These are phyloP conservation scores for Nosema muscidifuracis DNA, from an alignment of 371 early-diverging fungal genomes.

Conservation along the genomic window DNA sequence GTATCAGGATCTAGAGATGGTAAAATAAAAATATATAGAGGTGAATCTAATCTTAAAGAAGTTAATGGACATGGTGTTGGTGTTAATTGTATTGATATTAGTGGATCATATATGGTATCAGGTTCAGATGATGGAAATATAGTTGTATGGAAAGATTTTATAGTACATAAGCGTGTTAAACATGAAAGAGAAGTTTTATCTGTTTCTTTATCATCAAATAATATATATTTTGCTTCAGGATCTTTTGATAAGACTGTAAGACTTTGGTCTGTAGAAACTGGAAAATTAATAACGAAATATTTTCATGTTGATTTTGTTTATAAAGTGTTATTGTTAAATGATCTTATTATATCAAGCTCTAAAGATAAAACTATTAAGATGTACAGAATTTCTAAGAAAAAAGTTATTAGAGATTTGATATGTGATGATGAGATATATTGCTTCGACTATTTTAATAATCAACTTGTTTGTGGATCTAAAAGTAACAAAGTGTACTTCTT, in stretches of 20 bases:
- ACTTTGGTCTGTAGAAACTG: constrained; percentile 77
- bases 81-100: constrained; percentile 74
- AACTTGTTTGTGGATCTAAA: constrained; percentile 59
- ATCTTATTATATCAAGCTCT: constrained; percentile 70
- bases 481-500: constrained; percentile 61
- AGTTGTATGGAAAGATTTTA: constrained; percentile 68
- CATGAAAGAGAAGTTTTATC: constrained; percentile 95
- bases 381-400: constrained; percentile 69
- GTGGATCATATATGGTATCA: constrained; percentile 65
- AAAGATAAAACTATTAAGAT: constrained; percentile 88
- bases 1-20: constrained; percentile 72
- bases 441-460: constrained; percentile 53
- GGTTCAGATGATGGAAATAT: constrained; percentile 63
- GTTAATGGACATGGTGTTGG: constrained; percentile 73
- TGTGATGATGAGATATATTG: constrained; percentile 63
- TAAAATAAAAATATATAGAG: constrained; percentile 66
- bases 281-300: constrained; percentile 71
- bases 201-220: constrained; percentile 78
- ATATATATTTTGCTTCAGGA: constrained; percentile 80
- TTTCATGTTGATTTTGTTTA: constrained; percentile 81
- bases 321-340: constrained; percentile 71
- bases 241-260: constrained; percentile 91
- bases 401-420: constrained; percentile 58
- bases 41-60: constrained; percentile 64
- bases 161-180: constrained; percentile 74